Conservation (phyloP, 371 early-diverging fungal species). For the Dichotomocladium elegans region DNA sequence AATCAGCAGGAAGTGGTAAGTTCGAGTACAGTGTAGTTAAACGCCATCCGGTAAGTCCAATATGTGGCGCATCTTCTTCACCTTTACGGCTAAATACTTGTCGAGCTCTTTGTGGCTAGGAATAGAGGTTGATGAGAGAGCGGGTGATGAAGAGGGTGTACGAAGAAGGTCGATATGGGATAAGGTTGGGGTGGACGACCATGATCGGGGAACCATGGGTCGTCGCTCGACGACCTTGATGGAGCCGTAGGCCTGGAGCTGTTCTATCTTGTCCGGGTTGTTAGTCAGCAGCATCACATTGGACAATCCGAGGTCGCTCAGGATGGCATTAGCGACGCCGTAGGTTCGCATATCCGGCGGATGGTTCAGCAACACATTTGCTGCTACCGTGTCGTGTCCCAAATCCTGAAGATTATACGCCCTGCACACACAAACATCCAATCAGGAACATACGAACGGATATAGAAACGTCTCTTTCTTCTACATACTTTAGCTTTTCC, state of each 20-base stretch:
- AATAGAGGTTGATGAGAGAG: background rate
- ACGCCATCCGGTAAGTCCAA: conserved; percentile 61
- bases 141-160: conserved; percentile 27
- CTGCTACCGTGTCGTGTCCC: conserved; percentile 93
- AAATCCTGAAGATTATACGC: conserved; percentile 96
- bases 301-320: conserved; percentile 71
- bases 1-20: background rate
- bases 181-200: conserved; percentile 43
- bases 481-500: conserved; percentile 82
- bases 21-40: no score
- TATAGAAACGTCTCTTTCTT: background rate
- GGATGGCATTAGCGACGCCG: conserved; percentile 87
- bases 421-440: conserved; percentile 31
- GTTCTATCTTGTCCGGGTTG: conserved; percentile 91
- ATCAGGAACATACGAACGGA: background rate
- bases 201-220: conserved; percentile 86
- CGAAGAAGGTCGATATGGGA: conserved; percentile 6
- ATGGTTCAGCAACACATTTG: conserved; percentile 86
- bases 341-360: conserved; percentile 92
- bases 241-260: conserved; percentile 63
- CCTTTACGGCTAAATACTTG: conserved; percentile 79
- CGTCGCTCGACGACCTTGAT: conserved; percentile 78
- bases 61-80: conserved; percentile 86
- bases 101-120: conserved; percentile 60
- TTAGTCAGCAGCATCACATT: conserved; percentile 86